Conservation (phyloP, 2,329 filamentous ascomycete genomes). For the Fusarium sp. region DNA sequence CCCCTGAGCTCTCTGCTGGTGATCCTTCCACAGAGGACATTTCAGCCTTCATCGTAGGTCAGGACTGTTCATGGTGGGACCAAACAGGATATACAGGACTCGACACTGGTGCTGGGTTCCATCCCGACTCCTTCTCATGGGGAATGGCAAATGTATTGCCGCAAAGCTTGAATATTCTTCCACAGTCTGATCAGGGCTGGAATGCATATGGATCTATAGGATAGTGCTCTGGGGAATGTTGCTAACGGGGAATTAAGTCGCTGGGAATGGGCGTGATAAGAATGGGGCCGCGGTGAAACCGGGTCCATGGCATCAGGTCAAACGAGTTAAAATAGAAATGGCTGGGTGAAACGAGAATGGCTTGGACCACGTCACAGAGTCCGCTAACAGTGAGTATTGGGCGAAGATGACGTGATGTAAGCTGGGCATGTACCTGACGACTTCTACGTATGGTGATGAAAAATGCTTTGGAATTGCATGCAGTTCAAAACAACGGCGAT, state of each 20-base stretch:
- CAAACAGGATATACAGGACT: background rate
- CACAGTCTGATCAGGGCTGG: background rate
- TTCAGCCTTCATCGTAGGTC: background rate
- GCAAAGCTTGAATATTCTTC: background rate
- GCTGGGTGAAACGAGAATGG: background rate
- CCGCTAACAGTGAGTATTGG: background rate
- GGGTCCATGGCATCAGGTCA: background rate
- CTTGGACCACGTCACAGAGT: background rate
- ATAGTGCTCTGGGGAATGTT: background rate
- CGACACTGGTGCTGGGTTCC: constrained; percentile 11
- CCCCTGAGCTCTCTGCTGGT: background rate
- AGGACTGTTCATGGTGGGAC: background rate
- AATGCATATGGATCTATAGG: background rate
- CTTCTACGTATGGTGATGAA: background rate
- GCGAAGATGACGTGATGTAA: background rate
- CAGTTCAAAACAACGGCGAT: background rate
- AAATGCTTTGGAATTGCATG: background rate
- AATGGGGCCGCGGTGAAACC: background rate
- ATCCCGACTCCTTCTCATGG: constrained; percentile 12
- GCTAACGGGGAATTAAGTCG: background rate
- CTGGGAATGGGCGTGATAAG: background rate
- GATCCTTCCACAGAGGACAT: background rate
- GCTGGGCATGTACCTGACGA: background rate
- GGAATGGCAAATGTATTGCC: background rate
- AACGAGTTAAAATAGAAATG: background rate